Evolutionary conservation across 1,284 basidiomycete genomes (phyloP).

Genomic region (Trichosporon sp.): DNA sequence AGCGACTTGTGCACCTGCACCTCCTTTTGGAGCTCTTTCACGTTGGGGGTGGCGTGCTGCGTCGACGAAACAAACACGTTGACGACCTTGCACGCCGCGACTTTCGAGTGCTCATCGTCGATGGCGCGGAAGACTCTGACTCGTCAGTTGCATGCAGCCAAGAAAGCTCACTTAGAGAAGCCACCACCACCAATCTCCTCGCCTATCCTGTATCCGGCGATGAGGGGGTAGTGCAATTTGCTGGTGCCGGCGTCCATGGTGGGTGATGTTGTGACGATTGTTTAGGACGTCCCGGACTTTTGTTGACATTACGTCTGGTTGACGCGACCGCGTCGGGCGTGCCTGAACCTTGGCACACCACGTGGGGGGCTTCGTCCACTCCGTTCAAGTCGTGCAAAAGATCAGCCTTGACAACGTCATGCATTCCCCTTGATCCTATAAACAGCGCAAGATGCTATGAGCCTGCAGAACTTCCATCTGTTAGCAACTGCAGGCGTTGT

Average conservation of each 20-base stretch:
- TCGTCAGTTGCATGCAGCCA: background rate
- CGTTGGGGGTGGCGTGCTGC: constrained; percentile 48
- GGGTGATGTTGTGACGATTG: background rate
- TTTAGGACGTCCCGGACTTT: background rate
- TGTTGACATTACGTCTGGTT: constrained; percentile 18
- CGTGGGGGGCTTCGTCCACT: background rate
- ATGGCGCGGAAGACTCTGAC: constrained; percentile 78
- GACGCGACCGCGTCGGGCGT: constrained; percentile 17
- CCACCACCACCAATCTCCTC: constrained; percentile 80
- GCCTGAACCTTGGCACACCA: constrained; percentile 5
- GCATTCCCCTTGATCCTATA: too few relatives aligned
- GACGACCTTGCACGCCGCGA: constrained; percentile 86
- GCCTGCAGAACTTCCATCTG: too few relatives aligned
- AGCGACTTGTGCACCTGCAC: constrained; percentile 85
- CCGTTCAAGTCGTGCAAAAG: too few relatives aligned
- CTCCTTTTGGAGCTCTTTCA: constrained; percentile 87
- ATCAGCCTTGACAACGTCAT: too few relatives aligned
- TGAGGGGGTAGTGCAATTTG: constrained; percentile 39
- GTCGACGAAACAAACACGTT: constrained; percentile 57
- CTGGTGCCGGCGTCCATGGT: constrained; percentile 29
- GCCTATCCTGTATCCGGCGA: constrained; percentile 69
- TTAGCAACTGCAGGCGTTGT: too few relatives aligned
- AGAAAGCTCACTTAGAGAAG: constrained; percentile 69
- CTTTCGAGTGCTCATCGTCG: constrained; percentile 62
- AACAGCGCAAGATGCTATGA: too few relatives aligned